These are phyloP conservation scores for Trichoderma atroviride DNA, from an alignment of 2,329 filamentous ascomycete genomes.

Conservation along the genomic window DNA sequence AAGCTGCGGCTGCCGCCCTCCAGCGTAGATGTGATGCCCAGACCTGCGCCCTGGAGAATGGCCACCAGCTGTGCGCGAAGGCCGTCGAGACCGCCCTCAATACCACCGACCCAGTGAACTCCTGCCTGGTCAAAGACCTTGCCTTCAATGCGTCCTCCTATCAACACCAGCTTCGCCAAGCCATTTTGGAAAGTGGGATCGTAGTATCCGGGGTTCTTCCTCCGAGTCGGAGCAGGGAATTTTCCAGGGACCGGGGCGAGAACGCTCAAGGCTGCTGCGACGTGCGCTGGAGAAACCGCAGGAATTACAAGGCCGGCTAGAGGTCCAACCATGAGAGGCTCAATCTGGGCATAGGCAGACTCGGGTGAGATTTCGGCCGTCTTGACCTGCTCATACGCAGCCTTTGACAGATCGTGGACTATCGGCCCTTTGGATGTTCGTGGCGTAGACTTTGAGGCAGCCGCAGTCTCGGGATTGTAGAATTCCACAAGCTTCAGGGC, in stretches of 20 bases:
- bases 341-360: conserved; percentile 61
- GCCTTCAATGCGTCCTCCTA: conserved; percentile 86
- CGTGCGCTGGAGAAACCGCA: conserved; percentile 76
- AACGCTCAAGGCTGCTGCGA: conserved; percentile 78
- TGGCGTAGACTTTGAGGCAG: conserved; percentile 37
- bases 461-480: conserved; percentile 58
- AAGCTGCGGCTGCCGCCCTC: conserved; percentile 79
- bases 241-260: conserved; percentile 70
- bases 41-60: conserved; percentile 78
- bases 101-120: conserved; percentile 67
- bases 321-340: conserved; percentile 79
- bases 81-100: conserved; percentile 78
- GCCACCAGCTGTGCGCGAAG: conserved; percentile 79
- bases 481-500: conserved; percentile 87
- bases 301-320: conserved; percentile 81
- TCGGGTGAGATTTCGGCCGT: conserved; percentile 40
- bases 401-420: conserved; percentile 56
- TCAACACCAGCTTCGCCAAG: conserved; percentile 80
- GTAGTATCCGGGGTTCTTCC: conserved; percentile 77
- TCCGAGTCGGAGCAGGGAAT: conserved; percentile 78
- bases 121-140: conserved; percentile 78
- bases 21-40: conserved; percentile 74
- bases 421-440: conserved; percentile 41
- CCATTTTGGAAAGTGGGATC: conserved; percentile 78
- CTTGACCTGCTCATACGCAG: conserved; percentile 55